Evolutionary conservation across 352 stramenopile genomes (phyloP).

Genomic region (Pythium pyrilobum): DNA sequence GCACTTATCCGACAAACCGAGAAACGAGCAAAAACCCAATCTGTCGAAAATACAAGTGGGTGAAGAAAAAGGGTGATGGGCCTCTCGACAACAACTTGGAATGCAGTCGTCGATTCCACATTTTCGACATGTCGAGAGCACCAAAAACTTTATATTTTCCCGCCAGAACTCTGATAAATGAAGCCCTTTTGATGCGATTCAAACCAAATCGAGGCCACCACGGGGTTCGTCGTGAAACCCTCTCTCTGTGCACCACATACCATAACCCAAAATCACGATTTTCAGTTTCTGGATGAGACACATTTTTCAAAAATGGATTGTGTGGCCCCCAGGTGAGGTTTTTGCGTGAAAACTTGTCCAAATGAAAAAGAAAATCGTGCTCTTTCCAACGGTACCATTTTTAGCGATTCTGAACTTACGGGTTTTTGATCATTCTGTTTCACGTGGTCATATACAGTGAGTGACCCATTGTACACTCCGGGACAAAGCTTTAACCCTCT

Average conservation of each 20-base stretch:
- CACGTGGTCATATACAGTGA: too few relatives aligned
- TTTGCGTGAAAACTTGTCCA: background rate
- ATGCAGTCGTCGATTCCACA: too few relatives aligned
- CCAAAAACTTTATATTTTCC: background rate
- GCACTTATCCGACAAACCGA: too few relatives aligned
- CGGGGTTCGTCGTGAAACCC: background rate
- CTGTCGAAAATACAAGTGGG: too few relatives aligned
- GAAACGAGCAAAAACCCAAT: too few relatives aligned
- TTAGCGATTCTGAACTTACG: background rate
- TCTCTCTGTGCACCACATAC: background rate
- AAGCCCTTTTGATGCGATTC: background rate
- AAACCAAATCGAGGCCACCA: background rate
- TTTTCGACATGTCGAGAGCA: background rate
- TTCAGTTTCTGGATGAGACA: background rate
- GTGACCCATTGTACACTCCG: too few relatives aligned
- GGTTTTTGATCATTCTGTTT: background rate
- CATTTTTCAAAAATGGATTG: background rate
- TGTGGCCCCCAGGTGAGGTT: background rate
- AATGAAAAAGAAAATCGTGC: background rate
- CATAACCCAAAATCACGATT: constrained; percentile 1
- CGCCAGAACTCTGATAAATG: background rate
- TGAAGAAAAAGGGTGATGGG: too few relatives aligned
- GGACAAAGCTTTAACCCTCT: too few relatives aligned
- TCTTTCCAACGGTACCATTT: constrained; percentile 1
- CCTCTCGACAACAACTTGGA: background rate